phyloP scores from a whole-genome alignment of 495 filamentous ascomycete genomes.

The Lasiosphaeria hispida region DNA sequence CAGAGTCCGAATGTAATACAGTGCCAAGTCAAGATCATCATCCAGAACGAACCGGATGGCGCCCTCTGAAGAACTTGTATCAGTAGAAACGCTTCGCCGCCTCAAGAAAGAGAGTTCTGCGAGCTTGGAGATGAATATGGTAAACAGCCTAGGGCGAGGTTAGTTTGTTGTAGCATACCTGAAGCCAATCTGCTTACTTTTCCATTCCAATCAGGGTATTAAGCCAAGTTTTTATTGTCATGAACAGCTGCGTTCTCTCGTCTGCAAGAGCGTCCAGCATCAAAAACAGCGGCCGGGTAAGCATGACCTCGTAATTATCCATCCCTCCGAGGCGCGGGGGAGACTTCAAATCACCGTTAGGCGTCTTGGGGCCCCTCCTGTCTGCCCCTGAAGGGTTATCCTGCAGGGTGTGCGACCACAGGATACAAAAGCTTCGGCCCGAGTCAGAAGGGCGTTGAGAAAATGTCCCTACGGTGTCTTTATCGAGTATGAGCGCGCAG shows the following conservation, averaged over 20 bases:
- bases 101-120: slow-evolving; percentile 53
- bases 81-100: slow-evolving; percentile 21
- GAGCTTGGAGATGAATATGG: slow-evolving; percentile 56
- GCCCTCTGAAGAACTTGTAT: not conserved
- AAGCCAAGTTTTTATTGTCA: slow-evolving; percentile 79
- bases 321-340: slow-evolving; percentile 45
- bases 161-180: not conserved
- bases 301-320: slow-evolving; percentile 62
- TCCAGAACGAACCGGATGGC: slow-evolving; percentile 33
- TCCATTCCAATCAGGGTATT: slow-evolving; percentile 68
- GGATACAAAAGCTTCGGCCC: slow-evolving; percentile 63
- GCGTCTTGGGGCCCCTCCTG: slow-evolving; percentile 46
- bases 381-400: slow-evolving; percentile 50
- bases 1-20: slow-evolving; percentile 75
- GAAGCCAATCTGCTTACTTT: slow-evolving; percentile 42
- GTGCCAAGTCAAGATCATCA: slow-evolving; percentile 71
- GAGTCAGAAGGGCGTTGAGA: slow-evolving; percentile 51
- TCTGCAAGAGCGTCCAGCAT: slow-evolving; percentile 77
- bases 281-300: slow-evolving; percentile 78
- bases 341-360: slow-evolving; percentile 50
- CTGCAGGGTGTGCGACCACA: slow-evolving; percentile 78
- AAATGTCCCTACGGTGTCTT: slow-evolving; percentile 50
- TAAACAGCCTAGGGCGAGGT: slow-evolving; percentile 45
- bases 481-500: slow-evolving; percentile 65
- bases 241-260: slow-evolving; percentile 68